These are phyloP conservation scores for Cardamine resedifolia DNA, from an alignment of 345 rosid genomes.

Conservation along the genomic window DNA sequence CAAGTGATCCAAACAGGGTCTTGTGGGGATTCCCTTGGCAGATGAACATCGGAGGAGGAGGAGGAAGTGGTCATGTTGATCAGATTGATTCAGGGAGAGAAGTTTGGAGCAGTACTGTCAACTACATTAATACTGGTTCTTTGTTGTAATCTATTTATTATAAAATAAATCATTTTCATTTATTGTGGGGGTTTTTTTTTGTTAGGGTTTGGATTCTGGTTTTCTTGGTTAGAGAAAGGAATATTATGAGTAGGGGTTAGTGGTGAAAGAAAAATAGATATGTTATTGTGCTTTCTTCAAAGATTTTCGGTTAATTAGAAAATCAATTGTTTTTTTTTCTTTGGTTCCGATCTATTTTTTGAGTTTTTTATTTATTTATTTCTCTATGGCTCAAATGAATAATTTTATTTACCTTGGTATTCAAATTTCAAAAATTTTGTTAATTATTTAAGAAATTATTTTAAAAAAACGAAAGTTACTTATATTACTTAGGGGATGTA, in stretches of 20 bases:
- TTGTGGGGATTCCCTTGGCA: constrained; percentile 81
- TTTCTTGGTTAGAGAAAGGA: constrained; percentile 5
- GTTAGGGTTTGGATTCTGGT: constrained; percentile 22
- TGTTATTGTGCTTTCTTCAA: neutral
- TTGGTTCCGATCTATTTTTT: neutral
- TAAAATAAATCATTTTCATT: neutral
- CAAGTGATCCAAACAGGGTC: constrained; percentile 40
- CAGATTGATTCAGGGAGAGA: constrained; percentile 50
- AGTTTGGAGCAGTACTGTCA: constrained; percentile 43
- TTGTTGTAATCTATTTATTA: constrained; percentile 13
- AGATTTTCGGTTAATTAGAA: neutral
- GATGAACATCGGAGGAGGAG: constrained; percentile 39
- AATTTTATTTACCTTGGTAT: neutral
- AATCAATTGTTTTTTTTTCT: neutral
- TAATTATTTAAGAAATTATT: neutral
- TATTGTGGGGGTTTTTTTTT: neutral
- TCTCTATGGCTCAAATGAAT: neutral
- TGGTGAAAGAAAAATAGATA: constrained; percentile 8
- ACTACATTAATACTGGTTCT: constrained; percentile 42
- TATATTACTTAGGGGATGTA: too few species aligned
- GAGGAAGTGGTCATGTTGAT: constrained; percentile 18
- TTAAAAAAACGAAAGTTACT: neutral
- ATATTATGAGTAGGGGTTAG: neutral
- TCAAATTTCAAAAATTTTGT: neutral
- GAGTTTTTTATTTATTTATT: neutral